A percentile compares a stretch with the other conserved stretches of the same genome.
These are phyloP conservation scores for Aspergillus sclerotialis DNA, from an alignment of 2,329 filamentous ascomycete species.

Conservation along the genomic window DNA sequence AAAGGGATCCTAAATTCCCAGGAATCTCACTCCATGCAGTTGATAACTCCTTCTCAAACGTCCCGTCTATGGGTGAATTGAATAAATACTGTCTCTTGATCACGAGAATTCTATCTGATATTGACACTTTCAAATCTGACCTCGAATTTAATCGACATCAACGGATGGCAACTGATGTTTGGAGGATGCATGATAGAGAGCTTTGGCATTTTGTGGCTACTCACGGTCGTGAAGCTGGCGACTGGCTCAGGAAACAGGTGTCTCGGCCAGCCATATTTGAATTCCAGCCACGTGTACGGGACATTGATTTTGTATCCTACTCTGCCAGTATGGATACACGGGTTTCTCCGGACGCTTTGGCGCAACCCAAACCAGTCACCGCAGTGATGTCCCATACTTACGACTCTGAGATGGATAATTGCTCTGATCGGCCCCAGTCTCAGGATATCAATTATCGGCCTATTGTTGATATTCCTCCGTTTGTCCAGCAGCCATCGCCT, in stretches of 20 bases:
- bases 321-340: too few relatives aligned
- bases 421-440: slow-evolving; percentile 30
- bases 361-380: too few relatives aligned
- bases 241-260: background rate
- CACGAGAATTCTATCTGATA: background rate
- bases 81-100: background rate
- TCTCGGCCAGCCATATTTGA: too few relatives aligned
- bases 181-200: background rate
- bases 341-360: too few relatives aligned
- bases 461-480: slow-evolving; percentile 27
- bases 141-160: slow-evolving; percentile 1
- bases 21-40: too few relatives aligned
- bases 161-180: slow-evolving; percentile 1
- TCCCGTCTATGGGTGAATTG: background rate
- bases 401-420: slow-evolving; percentile 33
- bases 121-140: background rate
- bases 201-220: background rate
- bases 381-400: slow-evolving; percentile 33
- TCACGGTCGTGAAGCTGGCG: background rate
- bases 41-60: too few relatives aligned
- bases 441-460: slow-evolving; percentile 23
- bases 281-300: too few relatives aligned
- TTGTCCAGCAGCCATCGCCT: slow-evolving; percentile 15
- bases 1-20: too few relatives aligned
- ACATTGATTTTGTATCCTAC: too few relatives aligned